These are phyloP conservation scores for Linnemannia exigua DNA, from an alignment of 192 early-diverging fungal species.

Conservation along the genomic window DNA sequence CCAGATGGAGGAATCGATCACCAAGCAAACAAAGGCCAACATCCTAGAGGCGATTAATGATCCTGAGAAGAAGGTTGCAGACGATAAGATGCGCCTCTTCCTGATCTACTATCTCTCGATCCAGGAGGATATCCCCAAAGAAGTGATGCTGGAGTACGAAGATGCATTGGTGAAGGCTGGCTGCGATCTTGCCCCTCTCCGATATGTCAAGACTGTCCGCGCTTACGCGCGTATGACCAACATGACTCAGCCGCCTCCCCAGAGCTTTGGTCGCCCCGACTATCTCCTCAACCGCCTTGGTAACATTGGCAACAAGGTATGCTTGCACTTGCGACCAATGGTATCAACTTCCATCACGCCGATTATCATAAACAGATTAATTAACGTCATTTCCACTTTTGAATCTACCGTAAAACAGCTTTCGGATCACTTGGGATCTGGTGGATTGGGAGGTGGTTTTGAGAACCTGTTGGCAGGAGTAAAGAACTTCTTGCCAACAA, in stretches of 20 bases:
- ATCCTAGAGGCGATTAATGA: constrained; percentile 90
- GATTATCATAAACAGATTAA: background rate
- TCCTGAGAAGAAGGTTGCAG: constrained; percentile 80
- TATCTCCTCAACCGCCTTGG: constrained; percentile 73
- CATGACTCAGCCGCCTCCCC: constrained; percentile 59
- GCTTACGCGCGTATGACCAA: constrained; percentile 75
- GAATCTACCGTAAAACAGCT: constrained; percentile 45
- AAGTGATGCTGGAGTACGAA: constrained; percentile 90
- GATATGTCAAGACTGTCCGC: constrained; percentile 84
- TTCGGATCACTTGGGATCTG: constrained; percentile 78
- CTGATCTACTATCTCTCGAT: constrained; percentile 88
- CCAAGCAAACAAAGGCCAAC: constrained; percentile 80
- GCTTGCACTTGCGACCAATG: background rate
- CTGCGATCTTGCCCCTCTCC: constrained; percentile 79
- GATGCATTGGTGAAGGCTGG: constrained; percentile 81
- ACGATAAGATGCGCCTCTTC: constrained; percentile 94
- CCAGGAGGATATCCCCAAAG: constrained; percentile 77
- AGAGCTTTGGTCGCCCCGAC: constrained; percentile 65
- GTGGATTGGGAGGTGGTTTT: constrained; percentile 78
- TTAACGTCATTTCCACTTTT: background rate
- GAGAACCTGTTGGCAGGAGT: constrained; percentile 89
- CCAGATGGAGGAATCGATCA: constrained; percentile 92
- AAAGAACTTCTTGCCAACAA: constrained; percentile 93
- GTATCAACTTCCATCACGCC: background rate
- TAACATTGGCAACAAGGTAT: constrained; percentile 79